Evolutionary conservation across 352 stramenopile genomes (phyloP).

Genomic region (Globisporangium cylindrosporum): DNA sequence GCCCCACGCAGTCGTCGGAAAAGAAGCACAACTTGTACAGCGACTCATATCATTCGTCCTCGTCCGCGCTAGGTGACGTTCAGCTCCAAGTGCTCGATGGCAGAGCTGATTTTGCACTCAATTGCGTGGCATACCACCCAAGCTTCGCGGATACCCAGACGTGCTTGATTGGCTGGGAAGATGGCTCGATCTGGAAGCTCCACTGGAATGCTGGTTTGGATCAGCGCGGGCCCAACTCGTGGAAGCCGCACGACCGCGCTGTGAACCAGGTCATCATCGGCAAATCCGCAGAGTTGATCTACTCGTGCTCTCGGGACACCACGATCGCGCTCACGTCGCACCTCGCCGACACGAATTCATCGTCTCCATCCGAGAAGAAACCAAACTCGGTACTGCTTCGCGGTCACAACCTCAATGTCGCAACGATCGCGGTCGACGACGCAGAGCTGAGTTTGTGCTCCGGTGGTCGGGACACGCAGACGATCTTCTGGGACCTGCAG

Average conservation of each 20-base stretch:
- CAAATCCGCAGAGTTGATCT: constrained; percentile 39
- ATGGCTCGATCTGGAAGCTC: constrained; percentile 52
- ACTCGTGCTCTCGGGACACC: constrained; percentile 76
- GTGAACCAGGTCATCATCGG: constrained; percentile 65
- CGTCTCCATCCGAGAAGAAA: constrained; percentile 17
- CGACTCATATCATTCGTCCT: neutral
- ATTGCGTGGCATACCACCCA: constrained; percentile 41
- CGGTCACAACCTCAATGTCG: constrained; percentile 70
- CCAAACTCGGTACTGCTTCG: constrained; percentile 27
- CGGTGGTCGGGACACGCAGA: constrained; percentile 77
- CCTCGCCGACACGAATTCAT: constrained; percentile 3
- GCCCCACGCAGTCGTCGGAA: neutral
- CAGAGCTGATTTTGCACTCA: constrained; percentile 36
- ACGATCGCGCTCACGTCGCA: constrained; percentile 54
- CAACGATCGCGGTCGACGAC: constrained; percentile 50
- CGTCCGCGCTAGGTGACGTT: neutral
- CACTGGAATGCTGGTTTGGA: constrained; percentile 28
- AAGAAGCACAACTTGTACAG: constrained; percentile 12
- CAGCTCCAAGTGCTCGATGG: neutral
- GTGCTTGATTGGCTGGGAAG: constrained; percentile 71
- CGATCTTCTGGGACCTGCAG: constrained; percentile 71
- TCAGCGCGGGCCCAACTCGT: constrained; percentile 23
- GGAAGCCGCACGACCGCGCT: constrained; percentile 46
- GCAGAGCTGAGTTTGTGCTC: constrained; percentile 66
- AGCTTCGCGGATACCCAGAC: constrained; percentile 17